A percentile compares a stretch with the other conserved stretches of the same genome.
Evolutionary conservation across 306 rosid genomes (phyloP).

Genomic region (Pterocarpus macrocarpus): DNA sequence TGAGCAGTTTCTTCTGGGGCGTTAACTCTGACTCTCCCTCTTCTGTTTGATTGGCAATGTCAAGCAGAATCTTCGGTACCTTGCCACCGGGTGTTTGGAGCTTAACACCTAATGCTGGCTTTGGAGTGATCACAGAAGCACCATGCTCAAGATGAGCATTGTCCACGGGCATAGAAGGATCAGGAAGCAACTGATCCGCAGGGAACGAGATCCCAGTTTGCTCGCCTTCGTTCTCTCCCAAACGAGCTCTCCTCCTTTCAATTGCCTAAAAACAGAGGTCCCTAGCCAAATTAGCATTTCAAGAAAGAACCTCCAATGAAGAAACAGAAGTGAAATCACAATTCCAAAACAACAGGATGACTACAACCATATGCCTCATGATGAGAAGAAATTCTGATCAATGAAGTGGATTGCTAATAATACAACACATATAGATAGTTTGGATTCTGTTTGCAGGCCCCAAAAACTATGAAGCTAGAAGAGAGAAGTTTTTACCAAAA

Average conservation of each 20-base stretch:
- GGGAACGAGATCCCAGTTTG: constrained; percentile 45
- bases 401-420: background rate
- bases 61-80: constrained; percentile 52
- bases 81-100: constrained; percentile 44
- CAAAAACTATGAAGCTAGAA: too few relatives aligned
- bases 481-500: too few relatives aligned
- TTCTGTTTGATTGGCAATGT: constrained; percentile 47
- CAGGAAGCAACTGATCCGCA: constrained; percentile 38
- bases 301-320: background rate
- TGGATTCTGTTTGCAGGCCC: too few relatives aligned
- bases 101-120: constrained; percentile 12
- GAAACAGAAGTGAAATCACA: background rate
- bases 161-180: constrained; percentile 30
- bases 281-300: background rate
- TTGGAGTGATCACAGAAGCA: constrained; percentile 44
- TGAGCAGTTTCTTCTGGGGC: constrained; percentile 81
- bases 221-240: constrained; percentile 58
- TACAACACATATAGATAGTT: background rate
- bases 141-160: constrained; percentile 41
- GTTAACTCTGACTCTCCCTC: constrained; percentile 66
- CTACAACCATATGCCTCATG: background rate
- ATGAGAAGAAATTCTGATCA: background rate
- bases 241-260: constrained; percentile 74
- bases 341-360: background rate
- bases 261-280: constrained; percentile 60